phyloP scores from a whole-genome alignment of 148 eudicot species.

The Rhododendron williamsianum region DNA sequence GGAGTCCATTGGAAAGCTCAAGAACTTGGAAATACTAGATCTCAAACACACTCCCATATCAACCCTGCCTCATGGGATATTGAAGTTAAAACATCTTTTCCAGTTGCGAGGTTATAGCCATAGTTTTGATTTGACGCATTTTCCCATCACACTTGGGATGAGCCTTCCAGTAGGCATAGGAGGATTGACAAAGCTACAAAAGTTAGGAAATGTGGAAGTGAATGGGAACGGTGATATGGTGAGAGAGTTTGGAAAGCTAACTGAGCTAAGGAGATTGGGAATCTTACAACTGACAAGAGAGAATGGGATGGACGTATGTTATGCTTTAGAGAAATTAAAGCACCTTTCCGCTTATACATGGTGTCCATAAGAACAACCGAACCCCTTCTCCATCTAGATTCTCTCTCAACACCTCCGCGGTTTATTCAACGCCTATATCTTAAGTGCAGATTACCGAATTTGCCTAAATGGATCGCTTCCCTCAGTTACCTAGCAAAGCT shows the following conservation, averaged over 20 bases:
- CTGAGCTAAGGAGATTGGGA: not conserved
- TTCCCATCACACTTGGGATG: not conserved
- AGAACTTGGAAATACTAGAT: constrained; percentile 14
- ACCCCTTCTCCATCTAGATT: not conserved
- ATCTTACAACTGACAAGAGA: not conserved
- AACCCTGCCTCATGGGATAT: constrained; percentile 9
- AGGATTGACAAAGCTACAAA: constrained; percentile 3
- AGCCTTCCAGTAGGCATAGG: constrained; percentile 10
- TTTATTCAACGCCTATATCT: constrained; percentile 5
- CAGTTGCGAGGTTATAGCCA: not conserved
- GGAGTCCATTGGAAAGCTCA: constrained; percentile 13
- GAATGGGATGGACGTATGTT: constrained; percentile 6
- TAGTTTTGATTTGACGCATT: not conserved
- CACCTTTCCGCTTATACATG: constrained; percentile 3
- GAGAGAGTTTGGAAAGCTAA: constrained; percentile 14
- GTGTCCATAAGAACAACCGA: too few species aligned
- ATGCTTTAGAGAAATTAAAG: constrained; percentile 10
- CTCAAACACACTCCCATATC: not conserved
- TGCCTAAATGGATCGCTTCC: constrained; percentile 9
- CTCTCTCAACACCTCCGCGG: not conserved
- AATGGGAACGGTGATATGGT: not conserved
- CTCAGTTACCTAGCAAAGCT: constrained; percentile 3
- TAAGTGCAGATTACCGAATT: not conserved
- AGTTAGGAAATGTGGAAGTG: not conserved
- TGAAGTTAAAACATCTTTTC: not conserved